Evolutionary conservation across 192 early-diverging fungal genomes (phyloP).

Genomic region (Chytriomyces sp.): DNA sequence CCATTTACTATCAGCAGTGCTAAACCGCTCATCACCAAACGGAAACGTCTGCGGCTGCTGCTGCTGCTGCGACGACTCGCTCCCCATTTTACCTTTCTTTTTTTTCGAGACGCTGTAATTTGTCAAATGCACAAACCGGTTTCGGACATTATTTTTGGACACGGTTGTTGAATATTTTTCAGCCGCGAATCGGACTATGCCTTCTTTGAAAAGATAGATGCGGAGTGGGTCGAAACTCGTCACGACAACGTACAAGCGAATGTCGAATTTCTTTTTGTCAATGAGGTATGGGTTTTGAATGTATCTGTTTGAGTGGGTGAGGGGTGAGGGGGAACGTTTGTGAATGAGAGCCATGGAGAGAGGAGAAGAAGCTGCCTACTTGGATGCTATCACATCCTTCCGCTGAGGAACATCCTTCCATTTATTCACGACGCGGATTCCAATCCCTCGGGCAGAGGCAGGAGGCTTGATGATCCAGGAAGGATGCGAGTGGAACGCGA

Average conservation of each 20-base stretch:
- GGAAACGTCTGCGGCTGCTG: conserved; percentile 15
- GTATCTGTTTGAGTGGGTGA: conserved; percentile 26
- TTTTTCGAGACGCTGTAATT: conserved; percentile 55
- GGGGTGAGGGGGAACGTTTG: background rate
- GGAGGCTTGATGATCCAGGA: conserved; percentile 61
- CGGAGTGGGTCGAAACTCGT: conserved; percentile 54
- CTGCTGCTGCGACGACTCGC: background rate
- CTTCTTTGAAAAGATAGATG: conserved; percentile 46
- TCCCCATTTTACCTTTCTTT: conserved; percentile 13
- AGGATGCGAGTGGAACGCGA: conserved; percentile 36
- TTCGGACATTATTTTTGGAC: conserved; percentile 24
- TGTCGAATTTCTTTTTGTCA: conserved; percentile 52
- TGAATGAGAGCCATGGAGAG: background rate
- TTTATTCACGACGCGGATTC: conserved; percentile 49
- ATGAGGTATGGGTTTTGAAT: conserved; percentile 52
- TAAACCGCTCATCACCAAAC: conserved; percentile 39
- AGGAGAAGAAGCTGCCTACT: conserved; percentile 6
- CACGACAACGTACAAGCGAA: conserved; percentile 52
- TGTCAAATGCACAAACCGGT: conserved; percentile 55
- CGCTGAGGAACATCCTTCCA: conserved; percentile 47
- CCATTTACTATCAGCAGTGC: conserved; percentile 46
- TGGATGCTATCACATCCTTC: conserved; percentile 44
- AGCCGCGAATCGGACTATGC: conserved; percentile 49
- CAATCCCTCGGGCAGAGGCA: conserved; percentile 55
- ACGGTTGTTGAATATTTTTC: conserved; percentile 37